phyloP scores from a whole-genome alignment of 163 green algal species.

The Trebouxiophyceae sp. region DNA sequence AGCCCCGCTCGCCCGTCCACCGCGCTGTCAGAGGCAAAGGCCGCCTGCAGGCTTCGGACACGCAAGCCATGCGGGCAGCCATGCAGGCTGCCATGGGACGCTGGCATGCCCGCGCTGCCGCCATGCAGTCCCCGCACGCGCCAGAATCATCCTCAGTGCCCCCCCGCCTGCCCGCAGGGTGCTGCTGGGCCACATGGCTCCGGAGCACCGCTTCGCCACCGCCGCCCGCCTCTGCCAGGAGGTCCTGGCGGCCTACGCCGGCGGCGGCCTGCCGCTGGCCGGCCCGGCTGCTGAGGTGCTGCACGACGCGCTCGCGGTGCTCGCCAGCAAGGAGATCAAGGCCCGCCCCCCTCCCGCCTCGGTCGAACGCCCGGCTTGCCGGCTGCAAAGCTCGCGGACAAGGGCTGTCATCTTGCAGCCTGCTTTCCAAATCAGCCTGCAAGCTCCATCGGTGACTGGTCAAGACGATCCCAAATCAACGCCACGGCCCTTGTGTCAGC shows the following conservation, averaged over 20 bases:
- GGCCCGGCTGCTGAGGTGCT: constrained; percentile 57
- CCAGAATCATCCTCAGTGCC: too few species aligned
- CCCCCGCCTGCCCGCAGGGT: constrained; percentile 21
- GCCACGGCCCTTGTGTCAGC: too few species aligned
- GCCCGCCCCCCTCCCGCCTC: constrained; percentile 16
- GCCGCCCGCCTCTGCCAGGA: constrained; percentile 62
- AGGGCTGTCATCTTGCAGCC: background rate
- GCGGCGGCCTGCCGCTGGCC: constrained; percentile 59
- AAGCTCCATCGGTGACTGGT: too few species aligned
- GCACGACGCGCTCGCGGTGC: constrained; percentile 63
- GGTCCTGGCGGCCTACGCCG: constrained; percentile 59
- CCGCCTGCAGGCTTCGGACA: too few species aligned
- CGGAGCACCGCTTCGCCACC: constrained; percentile 77
- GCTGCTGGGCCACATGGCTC: constrained; percentile 69
- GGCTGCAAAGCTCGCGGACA: background rate
- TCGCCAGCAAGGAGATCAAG: constrained; percentile 67
- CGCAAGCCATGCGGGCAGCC: too few species aligned
- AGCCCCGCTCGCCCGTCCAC: too few species aligned
- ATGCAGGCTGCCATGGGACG: too few species aligned
- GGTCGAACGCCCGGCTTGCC: background rate
- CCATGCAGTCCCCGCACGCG: too few species aligned
- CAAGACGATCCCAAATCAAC: too few species aligned
- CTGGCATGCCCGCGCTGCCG: too few species aligned
- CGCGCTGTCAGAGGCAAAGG: too few species aligned
- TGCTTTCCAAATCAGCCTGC: too few species aligned